Evolutionary conservation across 2,329 filamentous ascomycete species (phyloP).

Genomic region (Trichophaea hybrida): DNA sequence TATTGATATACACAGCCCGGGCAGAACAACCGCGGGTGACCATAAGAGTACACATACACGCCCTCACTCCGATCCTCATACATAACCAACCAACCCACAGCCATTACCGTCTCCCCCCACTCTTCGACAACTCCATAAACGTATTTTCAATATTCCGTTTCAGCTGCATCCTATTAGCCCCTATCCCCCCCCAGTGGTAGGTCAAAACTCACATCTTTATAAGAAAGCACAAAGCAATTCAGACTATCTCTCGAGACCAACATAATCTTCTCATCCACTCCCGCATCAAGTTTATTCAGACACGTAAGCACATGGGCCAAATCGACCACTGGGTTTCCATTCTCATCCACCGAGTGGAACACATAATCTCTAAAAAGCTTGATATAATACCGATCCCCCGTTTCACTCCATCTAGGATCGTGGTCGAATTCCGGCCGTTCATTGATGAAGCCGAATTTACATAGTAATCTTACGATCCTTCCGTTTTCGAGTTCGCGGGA

Average conservation of each 20-base stretch:
- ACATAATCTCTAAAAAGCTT: conserved; percentile 95
- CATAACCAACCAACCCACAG: background rate
- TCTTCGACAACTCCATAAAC: conserved; percentile 21
- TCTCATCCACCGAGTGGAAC: conserved; percentile 84
- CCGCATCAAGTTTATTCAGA: conserved; percentile 85
- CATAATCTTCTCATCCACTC: conserved; percentile 70
- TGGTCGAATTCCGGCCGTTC: conserved; percentile 76
- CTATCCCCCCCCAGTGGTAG: conserved; percentile 31
- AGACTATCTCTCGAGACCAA: conserved; percentile 83
- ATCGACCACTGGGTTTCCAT: conserved; percentile 70
- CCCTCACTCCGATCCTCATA: background rate
- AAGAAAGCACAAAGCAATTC: conserved; percentile 74
- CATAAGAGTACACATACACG: background rate
- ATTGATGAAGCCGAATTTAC: conserved; percentile 78
- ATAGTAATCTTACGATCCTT: conserved; percentile 59
- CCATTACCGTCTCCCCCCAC: background rate
- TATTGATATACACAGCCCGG: no score
- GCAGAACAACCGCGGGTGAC: background rate
- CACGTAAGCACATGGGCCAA: conserved; percentile 75
- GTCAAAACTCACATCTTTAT: conserved; percentile 59
- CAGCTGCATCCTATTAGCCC: conserved; percentile 10
- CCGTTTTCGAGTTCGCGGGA: conserved; percentile 79
- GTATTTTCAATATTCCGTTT: conserved; percentile 22
- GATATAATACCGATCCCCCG: conserved; percentile 77
- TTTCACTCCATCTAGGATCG: conserved; percentile 73